A percentile compares a stretch with the other conserved stretches of the same genome.
These are phyloP conservation scores for Filobasidium wieringae DNA, from an alignment of 768 basidiomycete species.

Conservation along the genomic window DNA sequence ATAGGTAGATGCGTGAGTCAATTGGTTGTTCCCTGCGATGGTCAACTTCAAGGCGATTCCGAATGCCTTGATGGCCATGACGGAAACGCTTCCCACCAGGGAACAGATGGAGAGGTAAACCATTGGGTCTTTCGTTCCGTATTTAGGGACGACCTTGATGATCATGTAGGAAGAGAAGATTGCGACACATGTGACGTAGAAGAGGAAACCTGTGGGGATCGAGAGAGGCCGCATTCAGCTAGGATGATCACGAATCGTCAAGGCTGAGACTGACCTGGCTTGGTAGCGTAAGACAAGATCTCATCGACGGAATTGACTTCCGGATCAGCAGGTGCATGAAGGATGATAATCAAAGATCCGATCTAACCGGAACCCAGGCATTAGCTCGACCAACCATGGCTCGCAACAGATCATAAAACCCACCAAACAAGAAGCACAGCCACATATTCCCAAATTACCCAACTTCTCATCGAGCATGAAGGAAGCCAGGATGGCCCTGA, in stretches of 20 bases:
- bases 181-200: slow-evolving; percentile 77
- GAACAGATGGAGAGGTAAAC: slow-evolving; percentile 97
- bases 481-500: slow-evolving; percentile 83
- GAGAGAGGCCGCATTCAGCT: not conserved
- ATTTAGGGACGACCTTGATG: slow-evolving; percentile 64
- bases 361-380: slow-evolving; percentile 21
- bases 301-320: slow-evolving; percentile 85
- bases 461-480: slow-evolving; percentile 86
- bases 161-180: slow-evolving; percentile 78
- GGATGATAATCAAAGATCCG: slow-evolving; percentile 84
- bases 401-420: slow-evolving; percentile 5
- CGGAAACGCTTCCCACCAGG: slow-evolving; percentile 84
- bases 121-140: slow-evolving; percentile 76
- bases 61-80: slow-evolving; percentile 98
- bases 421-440: slow-evolving; percentile 39
- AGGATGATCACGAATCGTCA: not conserved
- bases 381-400: not conserved
- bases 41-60: slow-evolving; percentile 94
- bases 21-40: slow-evolving; percentile 83
- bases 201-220: slow-evolving; percentile 57
- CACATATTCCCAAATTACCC: slow-evolving; percentile 64
- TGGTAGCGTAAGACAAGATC: slow-evolving; percentile 80
- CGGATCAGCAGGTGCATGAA: slow-evolving; percentile 95
- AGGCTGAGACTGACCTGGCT: slow-evolving; percentile 55
- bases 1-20: slow-evolving; percentile 90